Conservation (phyloP, 2,329 filamentous ascomycete species). For the Hymenotorrendiella dingleyae region DNA sequence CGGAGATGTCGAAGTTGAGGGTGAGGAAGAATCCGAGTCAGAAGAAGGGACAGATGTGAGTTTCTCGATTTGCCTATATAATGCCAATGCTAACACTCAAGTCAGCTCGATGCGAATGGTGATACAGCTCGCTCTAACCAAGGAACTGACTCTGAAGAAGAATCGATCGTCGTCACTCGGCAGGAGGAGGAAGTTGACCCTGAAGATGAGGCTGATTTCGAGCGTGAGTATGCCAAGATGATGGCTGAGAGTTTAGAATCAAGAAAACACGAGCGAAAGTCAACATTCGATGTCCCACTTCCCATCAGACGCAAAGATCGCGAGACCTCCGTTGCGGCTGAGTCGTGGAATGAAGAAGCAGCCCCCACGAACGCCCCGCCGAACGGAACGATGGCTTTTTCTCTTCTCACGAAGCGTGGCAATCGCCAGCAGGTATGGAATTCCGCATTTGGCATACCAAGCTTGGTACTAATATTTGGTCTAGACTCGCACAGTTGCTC, state of each 20-base stretch:
- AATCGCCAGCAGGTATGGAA: conserved; percentile 88
- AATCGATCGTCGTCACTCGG: conserved; percentile 85
- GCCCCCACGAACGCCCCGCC: conserved; percentile 30
- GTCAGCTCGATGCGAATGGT: conserved; percentile 37
- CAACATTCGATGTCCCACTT: conserved; percentile 93
- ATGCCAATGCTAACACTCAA: conserved; percentile 2
- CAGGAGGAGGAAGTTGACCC: conserved; percentile 87
- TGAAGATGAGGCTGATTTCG: conserved; percentile 93
- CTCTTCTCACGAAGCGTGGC: conserved; percentile 88
- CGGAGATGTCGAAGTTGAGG: conserved; percentile 15
- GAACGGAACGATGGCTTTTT: conserved; percentile 83
- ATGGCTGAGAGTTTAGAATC: conserved; percentile 97
- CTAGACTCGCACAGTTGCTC: conserved; percentile 83
- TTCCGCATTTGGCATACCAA: too few relatives aligned
- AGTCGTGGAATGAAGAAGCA: conserved; percentile 36
- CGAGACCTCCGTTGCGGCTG: conserved; percentile 40
- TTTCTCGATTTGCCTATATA: neutral
- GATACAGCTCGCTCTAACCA: conserved; percentile 45
- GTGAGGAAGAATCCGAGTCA: conserved; percentile 46
- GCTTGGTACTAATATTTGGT: conserved; percentile 13
- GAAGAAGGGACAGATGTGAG: conserved; percentile 53
- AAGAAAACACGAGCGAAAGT: conserved; percentile 90
- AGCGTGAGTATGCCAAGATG: conserved; percentile 95
- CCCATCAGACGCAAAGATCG: conserved; percentile 72
- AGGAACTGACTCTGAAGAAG: conserved; percentile 68